Percentiles rank a stretch among this genome's conserved stretches.
These are phyloP conservation scores for Pseudogymnoascus sp. DNA, from an alignment of 2,329 filamentous ascomycete species.

Conservation along the genomic window DNA sequence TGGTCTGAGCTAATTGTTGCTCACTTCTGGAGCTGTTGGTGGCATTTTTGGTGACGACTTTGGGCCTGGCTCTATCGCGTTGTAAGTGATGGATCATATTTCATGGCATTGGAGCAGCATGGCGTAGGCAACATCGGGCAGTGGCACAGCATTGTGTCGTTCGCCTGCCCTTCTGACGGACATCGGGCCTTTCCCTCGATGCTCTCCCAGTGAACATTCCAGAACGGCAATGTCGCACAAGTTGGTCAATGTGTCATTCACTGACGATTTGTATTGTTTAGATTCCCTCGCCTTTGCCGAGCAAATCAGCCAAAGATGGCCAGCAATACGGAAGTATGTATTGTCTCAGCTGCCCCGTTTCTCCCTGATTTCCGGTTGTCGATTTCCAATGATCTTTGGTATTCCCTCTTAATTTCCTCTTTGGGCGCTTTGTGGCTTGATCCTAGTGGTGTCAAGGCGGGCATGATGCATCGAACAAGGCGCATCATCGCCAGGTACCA, in stretches of 20 bases:
- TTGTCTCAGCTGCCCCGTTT: background rate
- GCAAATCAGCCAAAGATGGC: slow-evolving; percentile 5
- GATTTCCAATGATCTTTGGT: background rate
- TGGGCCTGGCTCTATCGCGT: background rate
- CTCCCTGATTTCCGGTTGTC: background rate
- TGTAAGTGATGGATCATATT: slow-evolving; percentile 5
- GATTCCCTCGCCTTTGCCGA: background rate
- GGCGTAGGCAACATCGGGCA: background rate
- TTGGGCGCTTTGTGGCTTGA: slow-evolving; percentile 2
- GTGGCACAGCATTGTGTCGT: background rate
- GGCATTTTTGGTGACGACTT: background rate
- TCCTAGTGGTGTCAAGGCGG: background rate
- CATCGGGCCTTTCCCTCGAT: slow-evolving; percentile 2
- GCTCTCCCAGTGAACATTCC: slow-evolving; percentile 5
- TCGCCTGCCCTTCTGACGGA: background rate
- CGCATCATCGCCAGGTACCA: background rate
- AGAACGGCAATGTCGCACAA: slow-evolving; percentile 3
- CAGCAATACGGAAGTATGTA: slow-evolving; percentile 6
- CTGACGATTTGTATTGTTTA: slow-evolving; percentile 8
- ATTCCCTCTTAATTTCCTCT: slow-evolving; percentile 8
- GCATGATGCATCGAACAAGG: background rate
- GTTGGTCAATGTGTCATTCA: background rate
- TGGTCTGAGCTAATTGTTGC: slow-evolving; percentile 4
- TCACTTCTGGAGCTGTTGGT: slow-evolving; percentile 2
- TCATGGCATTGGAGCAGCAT: background rate